A percentile compares a stretch with the other conserved stretches of the same genome.
These are phyloP conservation scores for Vigna nakashimae DNA, from an alignment of 306 rosid genomes.

Conservation along the genomic window DNA sequence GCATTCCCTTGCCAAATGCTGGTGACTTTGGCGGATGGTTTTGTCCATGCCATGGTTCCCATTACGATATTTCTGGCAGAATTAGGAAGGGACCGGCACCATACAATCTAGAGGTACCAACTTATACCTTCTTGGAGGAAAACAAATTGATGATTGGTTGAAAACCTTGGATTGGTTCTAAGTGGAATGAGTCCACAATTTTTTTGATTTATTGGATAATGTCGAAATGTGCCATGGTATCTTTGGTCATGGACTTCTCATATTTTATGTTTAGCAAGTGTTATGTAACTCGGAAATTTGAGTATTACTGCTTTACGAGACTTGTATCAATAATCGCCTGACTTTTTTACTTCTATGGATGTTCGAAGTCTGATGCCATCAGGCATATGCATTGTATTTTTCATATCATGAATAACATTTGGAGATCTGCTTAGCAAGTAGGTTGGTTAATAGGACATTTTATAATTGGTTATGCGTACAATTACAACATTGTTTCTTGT, in stretches of 20 bases:
- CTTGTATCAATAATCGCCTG: conserved; percentile 56
- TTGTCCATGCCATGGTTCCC: conserved; percentile 94
- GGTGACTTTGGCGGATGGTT: conserved; percentile 94
- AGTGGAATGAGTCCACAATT: conserved; percentile 13
- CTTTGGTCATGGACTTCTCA: conserved; percentile 35
- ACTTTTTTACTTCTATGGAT: conserved; percentile 43
- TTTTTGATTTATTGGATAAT: conserved; percentile 58
- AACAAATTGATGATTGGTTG: conserved; percentile 79
- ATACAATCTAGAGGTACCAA: conserved; percentile 88
- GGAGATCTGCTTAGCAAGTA: conserved; percentile 3
- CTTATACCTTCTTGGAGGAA: conserved; percentile 72
- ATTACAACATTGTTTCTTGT: background rate
- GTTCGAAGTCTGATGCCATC: conserved; percentile 40
- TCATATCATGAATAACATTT: conserved; percentile 17
- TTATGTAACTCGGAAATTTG: conserved; percentile 47
- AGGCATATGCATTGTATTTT: conserved; percentile 36
- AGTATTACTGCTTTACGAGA: conserved; percentile 44
- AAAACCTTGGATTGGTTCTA: conserved; percentile 38
- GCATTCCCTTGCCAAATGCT: conserved; percentile 92
- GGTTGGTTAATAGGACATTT: background rate
- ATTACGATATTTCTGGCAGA: conserved; percentile 84
- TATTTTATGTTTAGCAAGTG: conserved; percentile 45
- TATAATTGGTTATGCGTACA: background rate
- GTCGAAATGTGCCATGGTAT: conserved; percentile 57
- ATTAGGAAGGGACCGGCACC: conserved; percentile 93